Evolutionary conservation across 176 grass and related monocot genomes (phyloP).

Genomic region (Oryza meridionalis): DNA sequence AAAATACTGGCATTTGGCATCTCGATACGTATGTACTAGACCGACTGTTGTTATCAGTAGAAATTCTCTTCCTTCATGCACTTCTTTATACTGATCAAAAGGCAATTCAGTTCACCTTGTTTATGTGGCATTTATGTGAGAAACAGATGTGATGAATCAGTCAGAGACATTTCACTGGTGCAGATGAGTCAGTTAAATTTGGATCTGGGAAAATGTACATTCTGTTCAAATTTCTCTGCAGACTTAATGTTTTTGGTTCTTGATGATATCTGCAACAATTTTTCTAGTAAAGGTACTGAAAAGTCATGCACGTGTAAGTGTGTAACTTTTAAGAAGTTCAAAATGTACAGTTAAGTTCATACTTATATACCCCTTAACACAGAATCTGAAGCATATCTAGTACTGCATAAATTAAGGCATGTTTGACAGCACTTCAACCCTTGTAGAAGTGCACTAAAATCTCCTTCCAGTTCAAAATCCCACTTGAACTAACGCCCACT

Average conservation of each 20-base stretch:
- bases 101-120: constrained; percentile 2
- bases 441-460: constrained; percentile 1
- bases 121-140: neutral
- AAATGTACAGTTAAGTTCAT: neutral
- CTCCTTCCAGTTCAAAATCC: neutral
- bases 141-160: neutral
- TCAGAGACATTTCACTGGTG: neutral
- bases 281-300: constrained; percentile 1
- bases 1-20: neutral
- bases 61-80: constrained; percentile 20
- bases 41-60: neutral
- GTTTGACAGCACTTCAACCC: neutral
- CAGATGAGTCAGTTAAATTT: neutral
- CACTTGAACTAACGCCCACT: neutral
- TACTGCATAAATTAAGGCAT: constrained; percentile 18
- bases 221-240: constrained; percentile 10
- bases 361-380: constrained; percentile 11
- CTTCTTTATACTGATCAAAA: neutral
- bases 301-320: neutral
- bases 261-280: neutral
- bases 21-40: neutral
- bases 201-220: neutral
- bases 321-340: constrained; percentile 10
- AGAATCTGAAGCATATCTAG: constrained; percentile 24
- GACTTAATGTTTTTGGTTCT: neutral